Conservation (phyloP, 2,329 filamentous ascomycete species). For the Fusarium sp. region DNA sequence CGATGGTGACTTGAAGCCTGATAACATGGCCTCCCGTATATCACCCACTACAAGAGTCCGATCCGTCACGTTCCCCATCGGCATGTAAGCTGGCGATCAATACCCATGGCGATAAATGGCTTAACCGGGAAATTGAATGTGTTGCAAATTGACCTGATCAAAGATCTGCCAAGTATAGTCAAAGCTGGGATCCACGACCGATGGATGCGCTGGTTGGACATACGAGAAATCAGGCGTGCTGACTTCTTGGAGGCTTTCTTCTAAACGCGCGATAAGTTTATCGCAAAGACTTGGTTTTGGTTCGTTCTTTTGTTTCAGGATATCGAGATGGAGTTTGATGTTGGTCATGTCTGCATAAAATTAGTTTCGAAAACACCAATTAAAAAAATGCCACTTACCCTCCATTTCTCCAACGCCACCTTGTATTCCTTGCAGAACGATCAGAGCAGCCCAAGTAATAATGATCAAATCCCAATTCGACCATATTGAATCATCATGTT, state of each 20-base stretch:
- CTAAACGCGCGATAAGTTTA: background rate
- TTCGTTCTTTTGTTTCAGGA: constrained; percentile 10
- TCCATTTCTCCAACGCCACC: constrained; percentile 15
- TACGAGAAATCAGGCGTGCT: constrained; percentile 16
- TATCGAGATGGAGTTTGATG: constrained; percentile 16
- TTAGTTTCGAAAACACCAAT: accelerated
- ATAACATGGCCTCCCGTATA: constrained; percentile 21
- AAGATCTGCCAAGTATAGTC: constrained; percentile 23
- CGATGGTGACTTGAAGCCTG: constrained; percentile 14
- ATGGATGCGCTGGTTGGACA: constrained; percentile 1
- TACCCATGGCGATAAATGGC: too few species aligned
- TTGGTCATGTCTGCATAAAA: constrained; percentile 12
- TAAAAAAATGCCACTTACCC: background rate
- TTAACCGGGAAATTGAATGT: constrained; percentile 13
- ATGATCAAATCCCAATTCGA: constrained; percentile 22
- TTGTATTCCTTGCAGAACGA: constrained; percentile 11
- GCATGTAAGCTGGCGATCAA: background rate
- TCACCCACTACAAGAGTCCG: background rate
- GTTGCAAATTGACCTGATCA: constrained; percentile 19
- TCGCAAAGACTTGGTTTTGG: constrained; percentile 18
- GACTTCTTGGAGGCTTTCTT: constrained; percentile 17
- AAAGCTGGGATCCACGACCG: constrained; percentile 11
- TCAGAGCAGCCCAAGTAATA: constrained; percentile 16
- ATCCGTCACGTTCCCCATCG: constrained; percentile 5
- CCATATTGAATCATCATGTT: constrained; percentile 19